Percentiles rank a stretch among this genome's conserved stretches.
phyloP scores from a whole-genome alignment of 805 yeast species.

The Candida gorgasii region DNA sequence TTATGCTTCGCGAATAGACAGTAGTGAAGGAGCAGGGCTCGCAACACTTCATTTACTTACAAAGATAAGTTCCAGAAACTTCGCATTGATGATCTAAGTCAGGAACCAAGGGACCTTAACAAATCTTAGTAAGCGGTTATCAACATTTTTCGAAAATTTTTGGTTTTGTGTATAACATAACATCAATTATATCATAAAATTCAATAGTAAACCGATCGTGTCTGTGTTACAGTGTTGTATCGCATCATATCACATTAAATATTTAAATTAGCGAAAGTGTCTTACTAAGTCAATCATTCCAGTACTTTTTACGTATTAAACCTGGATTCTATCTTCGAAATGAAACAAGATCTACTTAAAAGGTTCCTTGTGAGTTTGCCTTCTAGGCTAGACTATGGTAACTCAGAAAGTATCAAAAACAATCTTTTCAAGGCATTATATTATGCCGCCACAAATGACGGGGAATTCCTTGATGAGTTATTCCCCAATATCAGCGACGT shows the following conservation, averaged over 20 bases:
- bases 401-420: slow-evolving; percentile 16
- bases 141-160: background rate
- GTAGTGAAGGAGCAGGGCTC: too few species aligned
- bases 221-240: too few species aligned
- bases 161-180: background rate
- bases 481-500: slow-evolving; percentile 31
- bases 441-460: slow-evolving; percentile 38
- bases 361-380: slow-evolving; percentile 31
- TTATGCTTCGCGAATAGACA: background rate
- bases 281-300: too few species aligned
- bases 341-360: slow-evolving; percentile 25
- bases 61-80: slow-evolving; percentile 6
- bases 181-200: too few species aligned
- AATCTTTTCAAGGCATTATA: slow-evolving; percentile 31
- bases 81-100: slow-evolving; percentile 6
- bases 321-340: background rate
- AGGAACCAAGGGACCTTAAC: too few species aligned
- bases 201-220: too few species aligned
- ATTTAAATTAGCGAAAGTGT: too few species aligned
- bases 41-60: too few species aligned
- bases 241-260: too few species aligned
- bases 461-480: slow-evolving; percentile 30
- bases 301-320: too few species aligned
- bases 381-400: slow-evolving; percentile 15
- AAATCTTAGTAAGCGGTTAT: background rate